Conservation (phyloP, 2,329 filamentous ascomycete genomes). For the Pestalotiopsis fici region DNA sequence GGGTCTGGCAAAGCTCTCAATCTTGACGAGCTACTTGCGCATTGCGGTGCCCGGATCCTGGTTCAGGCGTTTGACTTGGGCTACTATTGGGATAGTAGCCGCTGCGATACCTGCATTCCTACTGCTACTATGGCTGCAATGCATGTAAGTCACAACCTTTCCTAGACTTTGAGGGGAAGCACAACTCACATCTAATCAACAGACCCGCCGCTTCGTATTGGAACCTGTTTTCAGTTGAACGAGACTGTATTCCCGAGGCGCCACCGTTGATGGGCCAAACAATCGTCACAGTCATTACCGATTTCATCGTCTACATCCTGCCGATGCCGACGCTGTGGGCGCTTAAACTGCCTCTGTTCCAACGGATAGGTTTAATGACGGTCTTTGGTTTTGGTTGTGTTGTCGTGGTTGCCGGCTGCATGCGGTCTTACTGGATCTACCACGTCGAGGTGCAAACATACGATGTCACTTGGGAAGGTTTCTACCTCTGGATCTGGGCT, state of each 20-base stretch:
- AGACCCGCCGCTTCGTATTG: conserved; percentile 28
- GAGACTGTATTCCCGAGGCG: conserved; percentile 30
- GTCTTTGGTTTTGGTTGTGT: conserved; percentile 38
- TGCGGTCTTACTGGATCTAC: conserved; percentile 38
- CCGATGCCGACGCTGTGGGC: conserved; percentile 35
- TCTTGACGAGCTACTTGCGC: conserved; percentile 39
- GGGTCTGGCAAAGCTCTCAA: conserved; percentile 38
- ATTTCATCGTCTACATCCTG: conserved; percentile 37
- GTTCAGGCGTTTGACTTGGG: conserved; percentile 33
- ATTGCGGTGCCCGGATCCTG: conserved; percentile 33
- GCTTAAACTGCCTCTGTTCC: conserved; percentile 30
- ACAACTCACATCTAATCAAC: no score
- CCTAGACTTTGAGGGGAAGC: neutral
- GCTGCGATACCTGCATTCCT: conserved; percentile 31
- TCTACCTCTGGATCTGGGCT: conserved; percentile 43
- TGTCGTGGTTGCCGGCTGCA: conserved; percentile 35
- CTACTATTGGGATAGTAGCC: conserved; percentile 26
- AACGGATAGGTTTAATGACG: conserved; percentile 34
- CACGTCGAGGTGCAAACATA: conserved; percentile 35
- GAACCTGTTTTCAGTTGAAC: conserved; percentile 16
- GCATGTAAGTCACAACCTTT: conserved; percentile 25
- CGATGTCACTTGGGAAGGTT: conserved; percentile 42
- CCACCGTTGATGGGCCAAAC: conserved; percentile 29
- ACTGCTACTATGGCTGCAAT: conserved; percentile 37
- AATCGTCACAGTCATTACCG: conserved; percentile 30